Percentiles rank a stretch among this genome's conserved stretches.
These are phyloP conservation scores for Ambispora gerdemannii DNA, from an alignment of 192 early-diverging fungal species.

Conservation along the genomic window DNA sequence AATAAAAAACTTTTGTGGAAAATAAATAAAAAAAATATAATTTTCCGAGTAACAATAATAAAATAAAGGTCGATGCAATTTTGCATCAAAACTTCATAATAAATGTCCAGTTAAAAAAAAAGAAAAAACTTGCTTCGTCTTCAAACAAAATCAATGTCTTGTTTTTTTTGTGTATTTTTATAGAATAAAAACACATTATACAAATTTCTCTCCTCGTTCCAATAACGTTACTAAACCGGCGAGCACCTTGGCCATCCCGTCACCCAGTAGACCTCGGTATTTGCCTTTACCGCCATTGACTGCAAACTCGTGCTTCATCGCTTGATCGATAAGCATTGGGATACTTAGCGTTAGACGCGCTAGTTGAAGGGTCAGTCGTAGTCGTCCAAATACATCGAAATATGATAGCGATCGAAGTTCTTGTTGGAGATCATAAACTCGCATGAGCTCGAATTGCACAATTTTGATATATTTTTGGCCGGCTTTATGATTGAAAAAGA, in stretches of 20 bases:
- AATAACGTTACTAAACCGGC: slow-evolving; percentile 11
- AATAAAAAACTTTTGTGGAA: no score
- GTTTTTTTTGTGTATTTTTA: no score
- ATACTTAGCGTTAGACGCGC: slow-evolving; percentile 50
- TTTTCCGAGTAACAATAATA: no score
- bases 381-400: slow-evolving; percentile 52
- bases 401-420: slow-evolving; percentile 52
- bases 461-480: slow-evolving; percentile 58
- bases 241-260: slow-evolving; percentile 17
- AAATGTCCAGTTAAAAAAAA: no score
- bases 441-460: slow-evolving; percentile 55
- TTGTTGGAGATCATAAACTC: slow-evolving; percentile 55
- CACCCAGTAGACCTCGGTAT: slow-evolving; percentile 20
- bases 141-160: no score
- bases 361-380: slow-evolving; percentile 52
- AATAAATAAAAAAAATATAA: no score
- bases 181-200: no score
- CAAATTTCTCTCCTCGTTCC: slow-evolving; percentile 15
- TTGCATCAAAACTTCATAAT: no score
- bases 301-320: slow-evolving; percentile 33
- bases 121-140: no score
- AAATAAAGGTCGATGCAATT: no score
- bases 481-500: slow-evolving; percentile 34
- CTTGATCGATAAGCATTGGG: slow-evolving; percentile 54
- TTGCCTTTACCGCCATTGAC: not conserved